Base-by-base conservation (phyloP, 2,329 filamentous ascomycete genomes). In the Madurella fahalii region DNA sequence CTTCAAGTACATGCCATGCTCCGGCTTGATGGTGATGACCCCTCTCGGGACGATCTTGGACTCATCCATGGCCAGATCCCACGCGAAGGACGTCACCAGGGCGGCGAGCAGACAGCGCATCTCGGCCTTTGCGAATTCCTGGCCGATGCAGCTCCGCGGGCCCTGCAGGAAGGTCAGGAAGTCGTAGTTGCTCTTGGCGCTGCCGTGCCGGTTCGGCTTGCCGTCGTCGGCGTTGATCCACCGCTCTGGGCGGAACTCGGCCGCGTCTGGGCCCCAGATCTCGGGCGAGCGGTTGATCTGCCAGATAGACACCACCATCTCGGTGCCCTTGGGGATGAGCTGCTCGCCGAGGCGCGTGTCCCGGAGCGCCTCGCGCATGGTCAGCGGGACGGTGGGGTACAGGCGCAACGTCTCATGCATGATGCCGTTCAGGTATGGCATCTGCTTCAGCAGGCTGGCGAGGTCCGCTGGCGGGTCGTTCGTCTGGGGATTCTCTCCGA, bases 21-120 rank as follows among this genome's bases (percentile, higher is more conserved):
- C 81, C 0, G 88, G 87, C 65, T 80, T 82, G 7, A 82, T 77
- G 0, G 87, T 91, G 44, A 90, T 79, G 0, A 82, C 82, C 0
- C 80, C 79, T 60, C 80, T 79, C 20, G 89, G 79, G 42, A 82
- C 67, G 31, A 88, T 69, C 63, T 82, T 74, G 15, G 73, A 73
- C 61, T 86, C 78, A 59, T 84, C 80, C 68, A 88, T 77, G 58
- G 79, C 77, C 51, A 78, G 42, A 20, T 69, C 67, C 70, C 78
- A 80, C 53, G 82, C 76, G 66, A 89, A 91, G 13, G 76, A 75
- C 1, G 82, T 83, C 1, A 89, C 79, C 71, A 86, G 77, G 1
- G 78, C 79, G 12, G 87, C 87, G 12, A 94, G 66, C 54, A 93
- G 67, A 66, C 85, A 90, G 9, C 86, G 83, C 69, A 92, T 83